Conservation (phyloP, 2,329 filamentous ascomycete genomes). For the Epichloe gansuensis region DNA sequence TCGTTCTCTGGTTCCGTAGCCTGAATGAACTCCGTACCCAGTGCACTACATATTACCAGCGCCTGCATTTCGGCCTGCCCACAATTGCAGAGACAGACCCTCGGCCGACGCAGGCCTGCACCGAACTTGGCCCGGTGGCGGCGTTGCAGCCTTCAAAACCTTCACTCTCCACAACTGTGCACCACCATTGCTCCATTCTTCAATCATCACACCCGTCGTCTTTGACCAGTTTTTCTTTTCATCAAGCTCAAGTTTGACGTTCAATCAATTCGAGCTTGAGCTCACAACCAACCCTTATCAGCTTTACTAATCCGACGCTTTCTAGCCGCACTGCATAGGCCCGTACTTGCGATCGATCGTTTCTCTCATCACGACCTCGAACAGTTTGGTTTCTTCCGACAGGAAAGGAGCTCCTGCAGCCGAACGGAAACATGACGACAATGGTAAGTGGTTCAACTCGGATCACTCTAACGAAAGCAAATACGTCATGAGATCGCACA, state of each 20-base stretch:
- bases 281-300: background rate
- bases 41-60: background rate
- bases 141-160: conserved; percentile 4
- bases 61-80: background rate
- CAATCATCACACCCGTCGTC: background rate
- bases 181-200: background rate
- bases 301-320: background rate
- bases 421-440: conserved; percentile 32
- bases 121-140: conserved; percentile 10
- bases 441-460: conserved; percentile 29
- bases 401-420: conserved; percentile 11
- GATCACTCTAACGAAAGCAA: background rate
- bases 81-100: background rate
- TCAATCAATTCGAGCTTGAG: background rate
- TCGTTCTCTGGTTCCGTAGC: background rate
- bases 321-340: background rate
- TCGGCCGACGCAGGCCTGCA: conserved; percentile 1
- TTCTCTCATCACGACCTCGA: background rate
- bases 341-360: background rate
- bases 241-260: background rate
- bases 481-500: no score
- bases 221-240: background rate
- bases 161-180: background rate
- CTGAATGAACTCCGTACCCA: background rate
- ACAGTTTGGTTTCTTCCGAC: conserved; percentile 9